phyloP scores from a whole-genome alignment of 2,329 filamentous ascomycete species.

The Ceratocystiopsis minuta region DNA sequence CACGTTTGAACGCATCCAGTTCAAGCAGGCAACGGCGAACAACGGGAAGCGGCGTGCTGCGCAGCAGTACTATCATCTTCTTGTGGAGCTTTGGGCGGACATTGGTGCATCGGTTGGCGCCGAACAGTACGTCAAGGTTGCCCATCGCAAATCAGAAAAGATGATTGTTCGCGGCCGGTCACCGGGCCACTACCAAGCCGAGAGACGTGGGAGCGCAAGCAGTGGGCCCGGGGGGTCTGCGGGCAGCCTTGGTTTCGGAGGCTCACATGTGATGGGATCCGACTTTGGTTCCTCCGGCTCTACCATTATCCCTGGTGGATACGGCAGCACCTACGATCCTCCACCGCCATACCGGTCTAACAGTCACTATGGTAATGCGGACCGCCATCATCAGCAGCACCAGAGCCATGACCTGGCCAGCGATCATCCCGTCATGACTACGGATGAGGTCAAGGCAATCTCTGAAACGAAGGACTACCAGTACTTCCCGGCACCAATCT shows the following conservation, averaged over 20 bases:
- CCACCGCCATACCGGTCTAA: constrained; percentile 12
- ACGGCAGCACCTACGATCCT: constrained; percentile 21
- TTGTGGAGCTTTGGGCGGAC: constrained; percentile 67
- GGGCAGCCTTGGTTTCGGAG: constrained; percentile 32
- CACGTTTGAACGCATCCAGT: constrained; percentile 78
- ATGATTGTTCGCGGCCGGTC: constrained; percentile 79
- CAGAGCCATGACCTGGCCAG: constrained; percentile 27
- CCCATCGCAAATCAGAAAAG: constrained; percentile 54
- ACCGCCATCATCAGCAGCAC: constrained; percentile 19
- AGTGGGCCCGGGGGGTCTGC: constrained; percentile 50
- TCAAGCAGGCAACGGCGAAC: constrained; percentile 85
- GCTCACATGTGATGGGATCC: constrained; percentile 21
- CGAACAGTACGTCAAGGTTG: constrained; percentile 51
- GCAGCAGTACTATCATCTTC: constrained; percentile 84
- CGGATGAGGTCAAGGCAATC: constrained; percentile 33
- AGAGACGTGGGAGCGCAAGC: constrained; percentile 47
- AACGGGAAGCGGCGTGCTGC: constrained; percentile 81
- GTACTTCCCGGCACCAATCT: constrained; percentile 34
- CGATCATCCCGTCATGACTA: constrained; percentile 29
- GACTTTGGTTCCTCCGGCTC: constrained; percentile 20
- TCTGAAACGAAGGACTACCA: constrained; percentile 32
- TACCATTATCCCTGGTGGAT: constrained; percentile 22
- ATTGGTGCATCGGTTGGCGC: constrained; percentile 27
- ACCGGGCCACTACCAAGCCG: constrained; percentile 62
- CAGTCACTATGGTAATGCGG: constrained; percentile 22